A percentile compares a stretch with the other conserved stretches of the same genome.
These are phyloP conservation scores for Polytrichum formosum DNA, from an alignment of 225 moss, liverwort and hornwort species.

Conservation along the genomic window DNA sequence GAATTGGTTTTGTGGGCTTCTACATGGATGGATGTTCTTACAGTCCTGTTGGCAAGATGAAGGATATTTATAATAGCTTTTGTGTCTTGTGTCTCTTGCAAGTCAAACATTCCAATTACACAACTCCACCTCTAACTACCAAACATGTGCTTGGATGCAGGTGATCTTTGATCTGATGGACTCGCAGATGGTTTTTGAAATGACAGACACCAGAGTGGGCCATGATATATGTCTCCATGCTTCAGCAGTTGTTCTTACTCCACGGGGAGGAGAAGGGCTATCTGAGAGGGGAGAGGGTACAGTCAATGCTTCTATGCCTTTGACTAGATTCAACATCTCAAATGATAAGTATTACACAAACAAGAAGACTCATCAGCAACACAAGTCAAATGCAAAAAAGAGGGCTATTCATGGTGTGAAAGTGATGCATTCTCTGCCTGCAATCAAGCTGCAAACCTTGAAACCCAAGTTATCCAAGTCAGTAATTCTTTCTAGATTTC, in stretches of 20 bases:
- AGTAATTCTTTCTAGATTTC: constrained; percentile 2
- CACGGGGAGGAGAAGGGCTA: constrained; percentile 30
- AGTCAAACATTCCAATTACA: too few relatives aligned
- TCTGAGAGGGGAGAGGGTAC: constrained; percentile 37
- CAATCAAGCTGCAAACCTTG: constrained; percentile 66
- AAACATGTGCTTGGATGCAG: not conserved
- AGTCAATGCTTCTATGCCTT: constrained; percentile 30
- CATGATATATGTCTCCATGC: constrained; percentile 48
- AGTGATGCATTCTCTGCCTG: constrained; percentile 71
- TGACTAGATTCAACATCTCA: constrained; percentile 60
- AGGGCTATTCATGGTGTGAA: constrained; percentile 65
- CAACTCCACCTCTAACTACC: not conserved
- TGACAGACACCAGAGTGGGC: constrained; percentile 39
- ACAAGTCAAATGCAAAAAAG: constrained; percentile 69
- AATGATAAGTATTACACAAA: constrained; percentile 74
- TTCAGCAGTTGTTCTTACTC: constrained; percentile 54
- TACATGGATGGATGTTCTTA: too few relatives aligned
- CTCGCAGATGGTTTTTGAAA: constrained; percentile 58
- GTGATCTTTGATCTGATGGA: constrained; percentile 52
- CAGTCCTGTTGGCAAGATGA: too few relatives aligned
- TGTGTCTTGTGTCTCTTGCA: too few relatives aligned
- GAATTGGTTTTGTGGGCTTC: too few relatives aligned
- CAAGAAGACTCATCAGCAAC: constrained; percentile 67
- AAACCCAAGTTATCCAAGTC: constrained; percentile 74
- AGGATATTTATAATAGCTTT: too few relatives aligned